Base-by-base conservation (phyloP, 148 eudicot genomes). In the Chenopodium album region DNA sequence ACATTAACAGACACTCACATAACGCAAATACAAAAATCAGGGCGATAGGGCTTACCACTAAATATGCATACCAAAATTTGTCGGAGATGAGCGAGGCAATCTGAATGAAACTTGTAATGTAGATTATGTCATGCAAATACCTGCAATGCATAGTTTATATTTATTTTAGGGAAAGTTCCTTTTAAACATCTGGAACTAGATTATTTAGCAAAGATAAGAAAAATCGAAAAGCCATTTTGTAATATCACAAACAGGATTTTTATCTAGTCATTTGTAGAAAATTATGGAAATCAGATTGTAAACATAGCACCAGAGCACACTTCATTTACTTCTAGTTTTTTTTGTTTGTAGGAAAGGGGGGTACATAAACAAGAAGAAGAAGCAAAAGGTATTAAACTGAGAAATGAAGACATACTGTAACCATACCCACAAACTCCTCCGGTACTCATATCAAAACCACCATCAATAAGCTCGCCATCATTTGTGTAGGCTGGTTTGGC, bases 381-480 rank as follows among this genome's bases (percentile, higher is more conserved):
- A 32, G 47, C 70, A 47, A 29, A 74, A 52, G 22, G 48, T 64
- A 62, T 59, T 16, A 34, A 47, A 34, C 63, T 19, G 29, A 60
- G 16, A 71, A 56, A 56, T 56, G 62, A 56, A 78, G 74, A 26
- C 52, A 62, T 64, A 56, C 16, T 17, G 41, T 19, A 71, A 19
- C 31, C 92, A 62, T 92, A 95, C 99, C 98, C 98, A 77, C 97
- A 92, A 86, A 92, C 77, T 76, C 99, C 99, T 79, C 87, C 89
- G 9, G 98, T 88, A 72, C 90, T 91, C 99, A 95, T 92, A 89
- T 94, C 98, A 85, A 89, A 92, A 19, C 99, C 99, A 23, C 99
- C 99, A 87, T 95, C 99, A 10, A 90, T 75, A 75, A 95, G 94
- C 50, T 95, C 99, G 26, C 95, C 98, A 56, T 78, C 85, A 71